Evolutionary conservation across 106 monocot genomes (phyloP).

Genomic region (Acorus calamus): DNA sequence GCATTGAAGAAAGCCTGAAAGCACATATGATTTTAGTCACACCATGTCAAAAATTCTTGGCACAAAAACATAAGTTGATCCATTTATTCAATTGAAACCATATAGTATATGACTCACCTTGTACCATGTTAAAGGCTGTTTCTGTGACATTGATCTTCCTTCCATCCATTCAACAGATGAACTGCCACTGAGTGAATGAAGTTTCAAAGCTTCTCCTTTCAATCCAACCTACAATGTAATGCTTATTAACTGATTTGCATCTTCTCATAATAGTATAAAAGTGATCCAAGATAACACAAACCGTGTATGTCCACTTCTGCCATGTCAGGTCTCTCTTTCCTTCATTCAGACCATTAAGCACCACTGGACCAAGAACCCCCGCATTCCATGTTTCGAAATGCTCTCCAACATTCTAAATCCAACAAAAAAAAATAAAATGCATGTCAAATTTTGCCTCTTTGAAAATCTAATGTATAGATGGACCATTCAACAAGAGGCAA

Average conservation of each 20-base stretch:
- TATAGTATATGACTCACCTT: slow-evolving; percentile 35
- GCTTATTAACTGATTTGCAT: too few species aligned
- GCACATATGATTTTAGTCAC: not conserved
- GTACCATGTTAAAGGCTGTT: slow-evolving; percentile 85
- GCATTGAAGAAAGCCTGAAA: slow-evolving; percentile 69
- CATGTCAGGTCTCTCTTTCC: slow-evolving; percentile 79
- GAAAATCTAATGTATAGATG: not conserved
- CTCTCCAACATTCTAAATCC: slow-evolving; percentile 66
- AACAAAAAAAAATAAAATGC: not conserved
- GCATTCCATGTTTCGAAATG: slow-evolving; percentile 94
- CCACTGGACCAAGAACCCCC: slow-evolving; percentile 90
- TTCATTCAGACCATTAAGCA: slow-evolving; percentile 75
- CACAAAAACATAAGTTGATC: too few species aligned
- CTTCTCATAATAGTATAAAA: not conserved
- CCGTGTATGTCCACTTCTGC: slow-evolving; percentile 91
- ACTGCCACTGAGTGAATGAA: slow-evolving; percentile 72
- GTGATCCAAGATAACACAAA: slow-evolving; percentile 2
- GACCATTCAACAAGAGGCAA: not conserved
- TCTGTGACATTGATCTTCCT: slow-evolving; percentile 13
- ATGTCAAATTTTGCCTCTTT: not conserved
- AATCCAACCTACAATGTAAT: slow-evolving; percentile 55
- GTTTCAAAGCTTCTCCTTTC: slow-evolving; percentile 66
- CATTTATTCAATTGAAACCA: not conserved
- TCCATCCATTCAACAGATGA: slow-evolving; percentile 84
- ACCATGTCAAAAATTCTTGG: too few species aligned